A percentile compares a stretch with the other conserved stretches of the same genome.
phyloP scores from a whole-genome alignment of 768 basidiomycete genomes.

The Tylopilus sp. region DNA sequence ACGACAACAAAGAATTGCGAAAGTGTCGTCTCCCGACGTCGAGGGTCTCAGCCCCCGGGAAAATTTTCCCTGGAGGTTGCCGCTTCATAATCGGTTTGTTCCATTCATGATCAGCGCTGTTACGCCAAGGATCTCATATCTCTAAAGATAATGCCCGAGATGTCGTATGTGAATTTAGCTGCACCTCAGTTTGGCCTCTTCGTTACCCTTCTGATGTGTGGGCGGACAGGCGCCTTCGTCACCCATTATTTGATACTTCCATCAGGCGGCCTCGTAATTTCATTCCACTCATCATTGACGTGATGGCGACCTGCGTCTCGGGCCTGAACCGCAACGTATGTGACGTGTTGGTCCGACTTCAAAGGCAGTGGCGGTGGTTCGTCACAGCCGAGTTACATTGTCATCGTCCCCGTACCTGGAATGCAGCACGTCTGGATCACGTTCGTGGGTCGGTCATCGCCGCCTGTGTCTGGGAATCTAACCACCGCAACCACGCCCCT shows the following conservation, averaged over 20 bases:
- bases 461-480: background rate
- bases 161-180: background rate
- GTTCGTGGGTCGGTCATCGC: background rate
- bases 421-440: constrained; percentile 1
- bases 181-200: background rate
- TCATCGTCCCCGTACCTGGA: constrained; percentile 1
- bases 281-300: constrained; percentile 2
- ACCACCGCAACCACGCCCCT: background rate
- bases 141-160: constrained; percentile 7
- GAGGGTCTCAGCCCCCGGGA: background rate
- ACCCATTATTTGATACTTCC: constrained; percentile 8
- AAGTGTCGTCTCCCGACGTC: background rate
- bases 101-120: constrained; percentile 27
- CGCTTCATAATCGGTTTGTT: background rate
- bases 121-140: constrained; percentile 9
- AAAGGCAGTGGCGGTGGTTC: constrained; percentile 19
- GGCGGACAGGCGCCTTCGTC: constrained; percentile 8
- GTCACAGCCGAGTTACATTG: constrained; percentile 4
- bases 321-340: constrained; percentile 2
- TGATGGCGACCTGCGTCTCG: constrained; percentile 1
- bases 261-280: constrained; percentile 16
- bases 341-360: constrained; percentile 16
- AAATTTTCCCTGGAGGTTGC: background rate
- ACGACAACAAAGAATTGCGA: background rate
- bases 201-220: constrained; percentile 12